These are phyloP conservation scores for Leptographium wingfieldii DNA, from an alignment of 2,329 filamentous ascomycete species.

Conservation along the genomic window DNA sequence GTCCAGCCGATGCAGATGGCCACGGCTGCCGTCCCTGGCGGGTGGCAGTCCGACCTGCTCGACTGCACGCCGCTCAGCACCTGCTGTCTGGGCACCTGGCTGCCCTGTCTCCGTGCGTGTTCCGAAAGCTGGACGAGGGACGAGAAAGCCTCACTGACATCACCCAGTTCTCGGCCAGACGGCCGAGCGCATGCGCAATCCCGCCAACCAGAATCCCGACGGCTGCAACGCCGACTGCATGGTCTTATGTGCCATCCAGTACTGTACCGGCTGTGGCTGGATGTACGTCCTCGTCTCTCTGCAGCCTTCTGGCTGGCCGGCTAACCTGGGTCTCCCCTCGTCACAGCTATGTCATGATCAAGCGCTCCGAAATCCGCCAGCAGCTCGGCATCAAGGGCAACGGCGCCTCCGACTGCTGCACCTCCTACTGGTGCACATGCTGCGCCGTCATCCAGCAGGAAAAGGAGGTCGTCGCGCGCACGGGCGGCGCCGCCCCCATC, in stretches of 20 bases:
- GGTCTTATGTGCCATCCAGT: slow-evolving; percentile 25
- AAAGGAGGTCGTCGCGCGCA: slow-evolving; percentile 32
- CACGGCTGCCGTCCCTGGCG: slow-evolving; percentile 7
- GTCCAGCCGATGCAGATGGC: slow-evolving; percentile 9
- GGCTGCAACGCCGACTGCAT: slow-evolving; percentile 29
- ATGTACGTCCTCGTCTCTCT: slow-evolving; percentile 20
- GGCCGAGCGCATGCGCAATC: slow-evolving; percentile 30
- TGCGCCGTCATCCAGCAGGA: slow-evolving; percentile 46
- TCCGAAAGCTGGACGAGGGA: background rate
- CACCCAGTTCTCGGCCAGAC: slow-evolving; percentile 30
- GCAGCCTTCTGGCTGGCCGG: background rate
- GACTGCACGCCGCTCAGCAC: slow-evolving; percentile 27
- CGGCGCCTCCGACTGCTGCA: slow-evolving; percentile 35
- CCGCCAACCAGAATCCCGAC: slow-evolving; percentile 26
- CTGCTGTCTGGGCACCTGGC: slow-evolving; percentile 26
- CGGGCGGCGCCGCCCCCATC: slow-evolving; percentile 14
- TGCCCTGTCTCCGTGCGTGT: slow-evolving; percentile 31
- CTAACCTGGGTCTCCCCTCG: background rate
- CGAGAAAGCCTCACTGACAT: background rate
- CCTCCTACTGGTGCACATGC: slow-evolving; percentile 42
- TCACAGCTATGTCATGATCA: slow-evolving; percentile 33
- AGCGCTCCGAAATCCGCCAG: slow-evolving; percentile 40
- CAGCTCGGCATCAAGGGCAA: slow-evolving; percentile 40
- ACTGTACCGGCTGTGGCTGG: slow-evolving; percentile 29
- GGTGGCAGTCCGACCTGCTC: slow-evolving; percentile 27